Evolutionary conservation across 2,329 filamentous ascomycete genomes (phyloP), one percentile per base, ranked within the genome.

Genomic region (Scleromitrula shiraiana): DNA sequence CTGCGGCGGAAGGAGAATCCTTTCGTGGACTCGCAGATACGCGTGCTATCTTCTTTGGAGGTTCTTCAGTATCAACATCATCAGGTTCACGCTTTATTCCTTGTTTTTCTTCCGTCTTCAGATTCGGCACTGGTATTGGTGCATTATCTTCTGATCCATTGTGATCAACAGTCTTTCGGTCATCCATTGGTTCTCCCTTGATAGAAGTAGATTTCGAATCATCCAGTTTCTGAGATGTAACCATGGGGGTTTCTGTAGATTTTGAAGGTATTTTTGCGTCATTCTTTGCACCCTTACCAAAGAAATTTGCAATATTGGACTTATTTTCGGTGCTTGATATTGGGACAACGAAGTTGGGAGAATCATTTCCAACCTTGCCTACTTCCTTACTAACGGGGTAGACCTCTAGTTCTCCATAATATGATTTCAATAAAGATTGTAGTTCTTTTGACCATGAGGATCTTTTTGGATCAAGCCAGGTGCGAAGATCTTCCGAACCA

Each of bases 301-400:
- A 97, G 71, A 95, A 96, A 59, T 95, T 95, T 38, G 85, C 86
- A 65, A 97, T 97, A 56, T 93, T 96, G 41, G 76, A 81, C 69
- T 94, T 96, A 65, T 96, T 96, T 60, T 90, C 85, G 55, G 80
- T 82, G 67, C 86, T 94, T 59, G 86, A 77, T 27, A 96, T 69
- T 0, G 91, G 91, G 2, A 95, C 71, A 37, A 96, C 76, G 61
- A 96, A 95, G 0, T 75, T 77, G 0, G 88, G 81, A 17, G 86
- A 94, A 64, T 95, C 86, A 58, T 95, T 95, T 5, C 91, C 90
- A 0, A 95, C 90, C 68, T 95, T 97, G 0, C 90, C 90, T 0
- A 97, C 91, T 4, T 93, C 90, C 63, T 88, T 86, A 58, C 76
- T 81, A 2, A 98, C 93, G 0, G 85, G 82, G 62, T 95, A 96